Conservation (phyloP, 768 basidiomycete genomes). For the Leccinum boreale region DNA sequence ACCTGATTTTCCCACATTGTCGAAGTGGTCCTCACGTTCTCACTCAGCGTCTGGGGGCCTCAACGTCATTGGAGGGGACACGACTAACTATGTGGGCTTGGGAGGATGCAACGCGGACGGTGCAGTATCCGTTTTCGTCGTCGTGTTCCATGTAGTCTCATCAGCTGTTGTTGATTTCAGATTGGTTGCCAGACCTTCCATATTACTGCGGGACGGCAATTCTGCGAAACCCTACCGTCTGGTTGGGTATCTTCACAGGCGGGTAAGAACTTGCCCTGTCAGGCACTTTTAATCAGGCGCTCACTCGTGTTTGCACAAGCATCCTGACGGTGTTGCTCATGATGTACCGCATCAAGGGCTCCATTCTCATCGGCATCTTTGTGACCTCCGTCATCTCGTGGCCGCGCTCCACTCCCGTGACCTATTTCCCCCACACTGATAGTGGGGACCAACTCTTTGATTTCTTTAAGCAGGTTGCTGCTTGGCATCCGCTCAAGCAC, state of each 20-base stretch:
- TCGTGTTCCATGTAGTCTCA: conserved; percentile 11
- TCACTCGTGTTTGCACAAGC: conserved; percentile 31
- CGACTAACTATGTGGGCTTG: conserved; percentile 65
- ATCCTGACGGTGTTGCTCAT: conserved; percentile 76
- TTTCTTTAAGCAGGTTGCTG: conserved; percentile 82
- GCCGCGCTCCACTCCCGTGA: conserved; percentile 80
- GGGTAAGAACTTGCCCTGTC: conserved; percentile 47
- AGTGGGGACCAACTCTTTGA: conserved; percentile 71
- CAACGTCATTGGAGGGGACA: conserved; percentile 72
- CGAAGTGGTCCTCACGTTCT: conserved; percentile 1
- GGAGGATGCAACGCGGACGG: conserved; percentile 66
- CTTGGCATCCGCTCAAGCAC: conserved; percentile 60
- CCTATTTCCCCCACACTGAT: conserved; percentile 72
- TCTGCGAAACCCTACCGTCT: conserved; percentile 73
- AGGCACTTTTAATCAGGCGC: not conserved
- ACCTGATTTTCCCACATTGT: conserved; percentile 12
- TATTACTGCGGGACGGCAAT: conserved; percentile 63
- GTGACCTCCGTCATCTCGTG: conserved; percentile 83
- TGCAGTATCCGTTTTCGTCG: conserved; percentile 16
- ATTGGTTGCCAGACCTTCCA: conserved; percentile 47
- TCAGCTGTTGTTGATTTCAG: conserved; percentile 16
- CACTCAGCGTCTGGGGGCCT: conserved; percentile 59
- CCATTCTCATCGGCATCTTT: conserved; percentile 80
- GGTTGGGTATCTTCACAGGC: conserved; percentile 85
- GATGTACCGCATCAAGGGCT: conserved; percentile 82